Percentiles rank a stretch among this genome's conserved stretches.
Conservation (phyloP, 2,329 filamentous ascomycete species). For the Trichoderma sp. region DNA sequence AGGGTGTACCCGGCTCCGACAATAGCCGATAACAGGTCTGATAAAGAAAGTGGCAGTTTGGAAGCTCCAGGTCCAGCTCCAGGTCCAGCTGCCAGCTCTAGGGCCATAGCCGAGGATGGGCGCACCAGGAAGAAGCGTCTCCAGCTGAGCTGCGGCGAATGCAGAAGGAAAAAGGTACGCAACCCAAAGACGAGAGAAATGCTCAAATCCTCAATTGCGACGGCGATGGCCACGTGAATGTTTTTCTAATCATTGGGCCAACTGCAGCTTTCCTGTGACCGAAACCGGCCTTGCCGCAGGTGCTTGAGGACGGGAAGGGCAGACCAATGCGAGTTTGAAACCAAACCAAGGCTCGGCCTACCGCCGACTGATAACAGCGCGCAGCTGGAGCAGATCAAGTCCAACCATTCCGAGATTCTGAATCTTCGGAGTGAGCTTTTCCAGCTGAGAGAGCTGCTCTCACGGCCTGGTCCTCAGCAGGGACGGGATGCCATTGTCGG, state of each 20-base stretch:
- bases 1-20: constrained; percentile 13
- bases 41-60: neutral
- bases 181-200: neutral
- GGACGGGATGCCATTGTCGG: neutral
- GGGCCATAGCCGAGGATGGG: neutral
- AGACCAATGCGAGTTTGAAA: constrained; percentile 19
- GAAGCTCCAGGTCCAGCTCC: neutral
- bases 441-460: constrained; percentile 5
- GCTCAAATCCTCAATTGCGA: no score
- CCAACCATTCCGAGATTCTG: neutral
- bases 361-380: neutral
- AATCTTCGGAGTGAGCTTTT: constrained; percentile 9
- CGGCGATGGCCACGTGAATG: neutral
- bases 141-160: constrained; percentile 14
- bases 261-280: constrained; percentile 7
- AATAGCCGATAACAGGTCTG: constrained; percentile 1
- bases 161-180: constrained; percentile 16
- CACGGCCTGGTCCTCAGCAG: neutral
- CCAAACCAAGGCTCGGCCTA: neutral
- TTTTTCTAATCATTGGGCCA: neutral
- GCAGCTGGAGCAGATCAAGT: constrained; percentile 18
- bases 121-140: constrained; percentile 19
- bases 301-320: constrained; percentile 14
- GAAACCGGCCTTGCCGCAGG: constrained; percentile 7
- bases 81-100: neutral